Percentiles rank a stretch among this genome's conserved stretches.
Conservation (phyloP, 2,329 filamentous ascomycete genomes). For the Aspergillus sp. region DNA sequence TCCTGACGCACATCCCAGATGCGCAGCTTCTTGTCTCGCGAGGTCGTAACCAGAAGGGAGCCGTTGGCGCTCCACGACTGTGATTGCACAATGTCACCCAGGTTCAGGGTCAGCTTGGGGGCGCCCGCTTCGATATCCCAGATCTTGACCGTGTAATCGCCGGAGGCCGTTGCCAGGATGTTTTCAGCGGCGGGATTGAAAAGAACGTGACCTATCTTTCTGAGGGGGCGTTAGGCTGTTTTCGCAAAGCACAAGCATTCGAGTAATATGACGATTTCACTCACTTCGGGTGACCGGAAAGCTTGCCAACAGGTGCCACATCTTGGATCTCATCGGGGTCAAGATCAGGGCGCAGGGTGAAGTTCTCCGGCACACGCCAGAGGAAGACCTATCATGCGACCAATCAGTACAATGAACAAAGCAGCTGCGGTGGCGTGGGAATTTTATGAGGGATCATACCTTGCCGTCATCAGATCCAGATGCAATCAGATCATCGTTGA, state of each 20-base stretch:
- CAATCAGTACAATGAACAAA: constrained; percentile 9
- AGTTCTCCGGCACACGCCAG: constrained; percentile 89
- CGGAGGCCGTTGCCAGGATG: constrained; percentile 90
- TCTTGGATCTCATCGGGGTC: constrained; percentile 74
- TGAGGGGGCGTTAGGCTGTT: constrained; percentile 43
- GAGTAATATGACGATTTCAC: constrained; percentile 22
- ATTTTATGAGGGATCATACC: constrained; percentile 40
- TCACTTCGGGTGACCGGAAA: constrained; percentile 84
- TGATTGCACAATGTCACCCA: constrained; percentile 90
- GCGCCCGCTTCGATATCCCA: constrained; percentile 88
- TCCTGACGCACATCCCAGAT: constrained; percentile 98
- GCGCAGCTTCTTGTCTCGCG: constrained; percentile 95
- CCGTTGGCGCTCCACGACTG: constrained; percentile 94
- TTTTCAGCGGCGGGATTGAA: constrained; percentile 97
- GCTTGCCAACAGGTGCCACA: constrained; percentile 76
- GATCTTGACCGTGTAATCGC: constrained; percentile 91
- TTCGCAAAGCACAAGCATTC: background rate
- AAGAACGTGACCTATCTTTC: constrained; percentile 95
- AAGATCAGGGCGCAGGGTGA: constrained; percentile 79
- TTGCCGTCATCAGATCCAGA: constrained; percentile 97
- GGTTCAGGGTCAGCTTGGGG: constrained; percentile 73
- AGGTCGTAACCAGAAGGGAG: constrained; percentile 83
- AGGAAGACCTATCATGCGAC: constrained; percentile 67
- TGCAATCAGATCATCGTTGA: constrained; percentile 89
- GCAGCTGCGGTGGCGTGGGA: background rate